A percentile compares a stretch with the other conserved stretches of the same genome.
Conservation (phyloP, 2,329 filamentous ascomycete genomes). For the Fusarium goolgardi region DNA sequence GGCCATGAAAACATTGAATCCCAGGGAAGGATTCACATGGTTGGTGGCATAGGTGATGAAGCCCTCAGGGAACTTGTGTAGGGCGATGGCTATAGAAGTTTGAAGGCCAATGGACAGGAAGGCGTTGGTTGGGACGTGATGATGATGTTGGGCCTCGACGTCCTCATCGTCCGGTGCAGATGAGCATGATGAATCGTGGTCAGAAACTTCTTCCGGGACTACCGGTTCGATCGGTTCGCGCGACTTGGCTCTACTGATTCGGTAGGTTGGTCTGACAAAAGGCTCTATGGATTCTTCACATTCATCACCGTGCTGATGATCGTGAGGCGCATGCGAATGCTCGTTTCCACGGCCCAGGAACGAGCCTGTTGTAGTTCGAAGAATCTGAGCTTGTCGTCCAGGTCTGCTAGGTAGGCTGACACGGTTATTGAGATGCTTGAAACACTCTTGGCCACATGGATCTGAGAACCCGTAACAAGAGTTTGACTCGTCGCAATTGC, state of each 20-base stretch:
- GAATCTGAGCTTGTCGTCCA: slow-evolving; percentile 51
- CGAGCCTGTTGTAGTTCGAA: slow-evolving; percentile 58
- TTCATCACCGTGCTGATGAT: slow-evolving; percentile 44
- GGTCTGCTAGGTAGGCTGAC: slow-evolving; percentile 47
- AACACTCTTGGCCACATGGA: slow-evolving; percentile 74
- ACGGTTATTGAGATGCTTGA: slow-evolving; percentile 65
- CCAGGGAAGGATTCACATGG: slow-evolving; percentile 89
- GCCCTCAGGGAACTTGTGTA: slow-evolving; percentile 93
- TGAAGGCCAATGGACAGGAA: slow-evolving; percentile 96
- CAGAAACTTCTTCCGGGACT: slow-evolving; percentile 40
- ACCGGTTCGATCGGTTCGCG: slow-evolving; percentile 51
- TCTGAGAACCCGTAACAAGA: slow-evolving; percentile 74
- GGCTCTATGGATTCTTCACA: slow-evolving; percentile 40
- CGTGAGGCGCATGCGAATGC: slow-evolving; percentile 38
- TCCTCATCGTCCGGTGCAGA: slow-evolving; percentile 56
- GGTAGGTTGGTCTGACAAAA: slow-evolving; percentile 50
- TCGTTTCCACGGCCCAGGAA: slow-evolving; percentile 48
- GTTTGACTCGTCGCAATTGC: slow-evolving; percentile 70
- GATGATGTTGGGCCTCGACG: slow-evolving; percentile 76
- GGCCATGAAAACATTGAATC: slow-evolving; percentile 92
- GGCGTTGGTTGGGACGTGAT: slow-evolving; percentile 93
- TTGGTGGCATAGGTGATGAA: slow-evolving; percentile 97
- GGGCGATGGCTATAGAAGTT: slow-evolving; percentile 91
- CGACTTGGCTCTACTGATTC: slow-evolving; percentile 55
- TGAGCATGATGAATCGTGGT: slow-evolving; percentile 45